Evolutionary conservation across 1,139 yeast genomes (phyloP).

Genomic region (Suhomyces terraborum): DNA sequence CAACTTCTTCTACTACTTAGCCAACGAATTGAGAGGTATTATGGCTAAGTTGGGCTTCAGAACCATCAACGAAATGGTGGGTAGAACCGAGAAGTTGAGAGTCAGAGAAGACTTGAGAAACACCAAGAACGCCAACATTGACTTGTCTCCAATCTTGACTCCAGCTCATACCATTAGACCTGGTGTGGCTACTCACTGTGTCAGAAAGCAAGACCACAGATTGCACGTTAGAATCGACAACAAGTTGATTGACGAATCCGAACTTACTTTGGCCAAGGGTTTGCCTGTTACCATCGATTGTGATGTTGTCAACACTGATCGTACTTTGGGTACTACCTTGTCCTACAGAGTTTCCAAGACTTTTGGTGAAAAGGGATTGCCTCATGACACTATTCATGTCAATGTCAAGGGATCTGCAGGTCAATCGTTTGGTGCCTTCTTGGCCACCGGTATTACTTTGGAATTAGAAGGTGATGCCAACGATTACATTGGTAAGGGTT

Average conservation of each 20-base stretch:
- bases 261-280: conserved; percentile 89
- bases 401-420: conserved; percentile 94
- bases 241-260: conserved; percentile 94
- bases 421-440: conserved; percentile 97
- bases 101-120: conserved; percentile 85
- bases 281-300: conserved; percentile 93
- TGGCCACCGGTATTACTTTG: conserved; percentile 93
- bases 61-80: conserved; percentile 96
- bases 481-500: conserved; percentile 96
- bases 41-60: conserved; percentile 97
- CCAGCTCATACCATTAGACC: conserved; percentile 97
- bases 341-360: conserved; percentile 91
- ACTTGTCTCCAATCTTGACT: conserved; percentile 87
- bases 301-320: conserved; percentile 91
- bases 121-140: conserved; percentile 89
- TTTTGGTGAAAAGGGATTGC: conserved; percentile 91
- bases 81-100: conserved; percentile 86
- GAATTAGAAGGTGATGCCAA: conserved; percentile 97
- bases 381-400: conserved; percentile 94
- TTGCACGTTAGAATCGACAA: conserved; percentile 91
- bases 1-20: conserved; percentile 92
- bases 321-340: conserved; percentile 92
- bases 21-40: conserved; percentile 86
- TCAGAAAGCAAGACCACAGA: conserved; percentile 92
- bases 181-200: conserved; percentile 94